Evolutionary conservation across 331 rosid species (phyloP), one percentile per base, ranked within the genome.

Genomic region (Telfairia occidentalis): DNA sequence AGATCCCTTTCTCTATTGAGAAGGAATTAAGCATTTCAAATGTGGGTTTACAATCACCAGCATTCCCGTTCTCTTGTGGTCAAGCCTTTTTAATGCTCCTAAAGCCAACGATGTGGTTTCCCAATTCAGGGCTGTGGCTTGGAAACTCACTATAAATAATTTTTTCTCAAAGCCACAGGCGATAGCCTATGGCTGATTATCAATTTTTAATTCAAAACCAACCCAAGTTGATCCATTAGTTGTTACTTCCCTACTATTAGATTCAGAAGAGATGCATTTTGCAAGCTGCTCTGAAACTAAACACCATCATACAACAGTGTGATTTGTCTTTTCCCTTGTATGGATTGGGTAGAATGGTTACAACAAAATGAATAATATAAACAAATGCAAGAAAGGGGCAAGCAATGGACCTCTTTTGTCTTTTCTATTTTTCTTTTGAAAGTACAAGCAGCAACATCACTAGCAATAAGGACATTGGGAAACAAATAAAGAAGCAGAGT

Each of bases 371-470:
- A 40, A 65, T 65, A 65, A 65, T 65, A 65, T 65, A 65, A 38
- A 71, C 60, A 71, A 32, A 71, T 29, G 60, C 45, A 46, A 71
- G 40, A 70, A 46, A 48, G 10, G 60, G 75, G 23, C 42, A 70
- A 70, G 75, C 75, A 70, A 70, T 70, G 26, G 57, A 46, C 26
- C 21, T 18, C 48, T 34, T 61, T 24, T 69, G 74, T 70, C 40
- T 70, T 15, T 43, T 70, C 13, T 24, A 40, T 40, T 70, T 37
- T 43, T 7, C 4, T 43, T 34, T 28, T 24, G 23, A 7, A 45
- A 69, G 38, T 13, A 69, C 55, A 69, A 69, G 38, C 55, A 69
- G 53, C 73, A 45, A 45, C 75, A 70, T 26, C 75, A 70, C 58
- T 70, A 28, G 40, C 58, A 70, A 46, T 42, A 67, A 67, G 21